Conservation (phyloP, 495 filamentous ascomycete genomes). For the Podospora pseudopauciseta region DNA sequence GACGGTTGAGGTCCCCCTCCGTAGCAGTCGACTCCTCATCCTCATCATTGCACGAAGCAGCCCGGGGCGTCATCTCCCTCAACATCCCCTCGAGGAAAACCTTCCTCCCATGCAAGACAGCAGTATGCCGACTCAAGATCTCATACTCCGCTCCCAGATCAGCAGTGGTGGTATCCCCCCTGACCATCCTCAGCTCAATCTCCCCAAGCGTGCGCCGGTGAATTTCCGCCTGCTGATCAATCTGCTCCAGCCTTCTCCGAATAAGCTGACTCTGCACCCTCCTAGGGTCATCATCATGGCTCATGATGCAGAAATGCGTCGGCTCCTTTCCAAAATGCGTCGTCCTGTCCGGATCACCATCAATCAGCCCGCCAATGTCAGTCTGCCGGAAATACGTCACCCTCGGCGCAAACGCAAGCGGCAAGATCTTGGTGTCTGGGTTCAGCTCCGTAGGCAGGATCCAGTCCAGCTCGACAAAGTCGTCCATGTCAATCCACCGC, state of each 20-base stretch:
- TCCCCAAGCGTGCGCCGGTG: slow-evolving; percentile 66
- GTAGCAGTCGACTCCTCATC: slow-evolving; percentile 20
- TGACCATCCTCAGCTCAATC: slow-evolving; percentile 58
- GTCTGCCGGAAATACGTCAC: slow-evolving; percentile 98
- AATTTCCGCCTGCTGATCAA: slow-evolving; percentile 69
- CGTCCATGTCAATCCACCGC: slow-evolving; percentile 98
- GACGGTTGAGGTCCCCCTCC: slow-evolving; percentile 16
- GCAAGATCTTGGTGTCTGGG: slow-evolving; percentile 88
- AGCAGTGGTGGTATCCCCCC: slow-evolving; percentile 50
- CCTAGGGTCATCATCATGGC: slow-evolving; percentile 84
- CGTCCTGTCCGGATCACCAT: slow-evolving; percentile 63
- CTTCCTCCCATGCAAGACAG: slow-evolving; percentile 67
- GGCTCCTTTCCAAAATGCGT: slow-evolving; percentile 89
- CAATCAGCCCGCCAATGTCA: slow-evolving; percentile 71
- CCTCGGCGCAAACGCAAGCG: slow-evolving; percentile 83
- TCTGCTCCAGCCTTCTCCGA: slow-evolving; percentile 68
- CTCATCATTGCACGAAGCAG: slow-evolving; percentile 21
- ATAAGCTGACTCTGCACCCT: slow-evolving; percentile 85
- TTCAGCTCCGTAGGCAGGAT: slow-evolving; percentile 86
- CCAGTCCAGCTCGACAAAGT: slow-evolving; percentile 97
- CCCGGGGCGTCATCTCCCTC: slow-evolving; percentile 50
- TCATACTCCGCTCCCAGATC: slow-evolving; percentile 60
- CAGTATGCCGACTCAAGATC: slow-evolving; percentile 63
- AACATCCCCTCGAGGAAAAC: slow-evolving; percentile 75
- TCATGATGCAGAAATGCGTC: slow-evolving; percentile 94